A percentile compares a stretch with the other conserved stretches of the same genome.
Evolutionary conservation across 208 protist genomes (phyloP).

Genomic region (Crithidia thermophila): DNA sequence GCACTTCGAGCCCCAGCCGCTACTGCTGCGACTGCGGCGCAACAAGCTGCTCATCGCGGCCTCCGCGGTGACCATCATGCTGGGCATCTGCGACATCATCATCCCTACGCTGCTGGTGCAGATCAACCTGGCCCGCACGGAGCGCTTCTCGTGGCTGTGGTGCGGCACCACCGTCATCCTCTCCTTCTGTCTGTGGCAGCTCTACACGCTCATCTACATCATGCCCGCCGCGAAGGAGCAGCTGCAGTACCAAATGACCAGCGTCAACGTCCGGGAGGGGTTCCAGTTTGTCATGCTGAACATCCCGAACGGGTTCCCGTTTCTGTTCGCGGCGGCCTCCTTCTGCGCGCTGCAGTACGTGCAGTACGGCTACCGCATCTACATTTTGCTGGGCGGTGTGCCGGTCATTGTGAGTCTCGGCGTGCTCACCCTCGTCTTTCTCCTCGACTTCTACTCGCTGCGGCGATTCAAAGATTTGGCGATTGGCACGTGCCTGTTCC

Average conservation of each 20-base stretch:
- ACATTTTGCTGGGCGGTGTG: constrained; percentile 60
- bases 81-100: constrained; percentile 60
- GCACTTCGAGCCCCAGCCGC: constrained; percentile 81
- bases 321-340: constrained; percentile 60
- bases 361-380: constrained; percentile 60
- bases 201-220: constrained; percentile 65
- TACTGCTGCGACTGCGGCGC: constrained; percentile 60
- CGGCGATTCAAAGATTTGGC: constrained; percentile 54
- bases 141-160: constrained; percentile 76
- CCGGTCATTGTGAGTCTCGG: constrained; percentile 60
- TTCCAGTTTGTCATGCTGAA: constrained; percentile 67
- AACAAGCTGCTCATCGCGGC: constrained; percentile 66
- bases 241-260: constrained; percentile 48
- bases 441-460: constrained; percentile 63
- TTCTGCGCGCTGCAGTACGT: constrained; percentile 75
- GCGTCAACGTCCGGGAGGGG: constrained; percentile 46
- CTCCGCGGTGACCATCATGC: constrained; percentile 50
- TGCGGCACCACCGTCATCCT: constrained; percentile 69
- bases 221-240: constrained; percentile 54
- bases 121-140: constrained; percentile 51
- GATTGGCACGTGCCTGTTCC: constrained; percentile 56
- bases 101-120: constrained; percentile 72
- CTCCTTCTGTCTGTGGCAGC: constrained; percentile 76
- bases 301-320: constrained; percentile 71
- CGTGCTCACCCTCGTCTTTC: constrained; percentile 62